Percentiles rank a stretch among this genome's conserved stretches.
Evolutionary conservation across 2,329 filamentous ascomycete genomes (phyloP).

Genomic region (Cercospora sesami): DNA sequence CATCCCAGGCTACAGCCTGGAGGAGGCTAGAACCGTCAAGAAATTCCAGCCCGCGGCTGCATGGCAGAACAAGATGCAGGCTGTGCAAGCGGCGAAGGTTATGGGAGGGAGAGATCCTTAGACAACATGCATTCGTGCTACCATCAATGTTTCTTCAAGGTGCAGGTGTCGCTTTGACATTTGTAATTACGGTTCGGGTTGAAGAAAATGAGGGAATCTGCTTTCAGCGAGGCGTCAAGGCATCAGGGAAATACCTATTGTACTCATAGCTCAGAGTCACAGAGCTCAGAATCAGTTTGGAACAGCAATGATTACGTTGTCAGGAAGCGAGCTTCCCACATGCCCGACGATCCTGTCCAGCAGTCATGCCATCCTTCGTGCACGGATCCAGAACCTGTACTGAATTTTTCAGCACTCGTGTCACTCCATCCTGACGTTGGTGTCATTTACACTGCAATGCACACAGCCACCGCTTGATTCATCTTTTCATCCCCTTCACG

Average conservation of each 20-base stretch:
- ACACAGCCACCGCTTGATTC: background rate
- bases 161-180: background rate
- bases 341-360: background rate
- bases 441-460: background rate
- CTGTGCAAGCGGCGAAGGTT: conserved; percentile 88
- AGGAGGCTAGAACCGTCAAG: conserved; percentile 90
- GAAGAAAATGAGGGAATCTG: background rate
- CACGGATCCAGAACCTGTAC: background rate
- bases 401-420: background rate
- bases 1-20: conserved; percentile 90
- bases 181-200: background rate
- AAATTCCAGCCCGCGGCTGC: conserved; percentile 85
- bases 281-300: background rate
- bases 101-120: conserved; percentile 45
- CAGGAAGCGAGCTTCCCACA: background rate
- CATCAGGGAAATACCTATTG: background rate
- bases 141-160: background rate
- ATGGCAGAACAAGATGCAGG: conserved; percentile 97
- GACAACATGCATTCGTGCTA: background rate
- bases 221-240: conserved; percentile 15
- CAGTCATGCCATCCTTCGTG: background rate
- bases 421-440: background rate
- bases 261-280: background rate
- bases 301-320: background rate
- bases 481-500: background rate